Base-by-base conservation (phyloP, 352 stramenopile species). In the Thalassiosira livingstoniorum region DNA sequence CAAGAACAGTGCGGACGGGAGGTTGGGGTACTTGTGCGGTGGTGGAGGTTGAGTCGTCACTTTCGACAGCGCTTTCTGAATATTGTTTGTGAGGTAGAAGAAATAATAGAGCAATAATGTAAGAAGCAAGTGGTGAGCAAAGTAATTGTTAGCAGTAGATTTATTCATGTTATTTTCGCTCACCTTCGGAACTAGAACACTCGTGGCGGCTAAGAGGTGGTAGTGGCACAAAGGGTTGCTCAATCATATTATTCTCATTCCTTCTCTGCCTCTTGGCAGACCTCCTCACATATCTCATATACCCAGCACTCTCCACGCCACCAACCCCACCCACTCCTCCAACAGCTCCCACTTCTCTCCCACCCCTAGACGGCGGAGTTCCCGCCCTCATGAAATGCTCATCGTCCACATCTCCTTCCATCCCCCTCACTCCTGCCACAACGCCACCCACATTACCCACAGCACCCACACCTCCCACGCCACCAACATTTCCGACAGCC, bases 1-100 rank as follows among this genome's bases (percentile, higher is more conserved):
- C 7, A n/a, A 74, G 37, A 31, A 5, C 10, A 23, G 21, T 45
- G 31, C 47, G 39, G 13, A 75, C 54, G 7, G 53, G 67, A 37
- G 43, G 57, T 57, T 76, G 53, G 43, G 45, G 54, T 29, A 75
- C 63, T 25, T 76, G 74, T 35, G 62, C 47, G 0, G 71, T 85
- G 0, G 78, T 85, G 5, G 72, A 75, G 10, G 69, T 61, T 25
- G 78, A 85, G 60, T 71, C 61, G 55, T 91, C 88, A 65, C 47
- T 81, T 35, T 89, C 88, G 29, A 87, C 70, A 39, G 83, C 85
- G 72, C 85, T 87, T 60, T 92, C 87, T n/a, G n/a, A n/a, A n/a
- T n/a, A n/a, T n/a, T n/a, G n/a, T n/a, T n/a, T n/a, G n/a, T n/a
- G n/a, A n/a, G n/a, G n/a, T n/a, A n/a, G n/a, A n/a, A n/a, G n/a